Evolutionary conservation across 2,329 filamentous ascomycete species (phyloP), one percentile per base, ranked within the genome.

Genomic region (Ophiosphaerella herpotricha): DNA sequence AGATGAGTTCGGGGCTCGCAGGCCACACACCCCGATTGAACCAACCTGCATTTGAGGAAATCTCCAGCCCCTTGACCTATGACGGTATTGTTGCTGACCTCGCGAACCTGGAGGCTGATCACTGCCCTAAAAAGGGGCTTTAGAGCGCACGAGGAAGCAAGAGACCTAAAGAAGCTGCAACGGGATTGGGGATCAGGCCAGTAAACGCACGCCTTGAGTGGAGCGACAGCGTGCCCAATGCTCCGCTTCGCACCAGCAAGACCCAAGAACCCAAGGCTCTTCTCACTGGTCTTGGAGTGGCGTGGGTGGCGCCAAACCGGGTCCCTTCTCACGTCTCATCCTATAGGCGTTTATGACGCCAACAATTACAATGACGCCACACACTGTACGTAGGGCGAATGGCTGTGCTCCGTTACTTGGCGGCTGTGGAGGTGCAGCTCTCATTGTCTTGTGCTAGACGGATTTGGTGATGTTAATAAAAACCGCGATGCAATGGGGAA

Each of bases 281-380:
- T 37, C 43, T 29, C 14, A 50, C 46, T 55, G 47, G 54, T 55
- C 56, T 62, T 63, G 59, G 56, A 63, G 62, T 68, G 66, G 63
- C 63, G 63, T 65, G 61, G 63, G 63, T 68, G 67, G 67, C 65
- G 63, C 59, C 53, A 50, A 43, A 50, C 46, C 54, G 55, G 52
- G 52, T 55, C 57, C 58, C 57, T 60, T 55, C 55, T 52, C 45
- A 41, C 26, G 46, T 59, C 47, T 49, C 58, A 46, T 54, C 55
- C 50, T 42, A 55, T 60, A 48, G 41, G 55, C 52, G 48, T 55
- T 41, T 37, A 48, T 48, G 48, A 42, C 37, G 54, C 56, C 57
- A 57, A 58, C 55, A 59, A 59, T 55, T 56, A 43, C 56, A 55
- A 60, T 63, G 58, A 68, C 66, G 68, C 67, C 66, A 64, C 65